Percentiles rank a stretch among this genome's conserved stretches.
These are phyloP conservation scores for Aspergillus jensenii DNA, from an alignment of 2,329 filamentous ascomycete species.

Conservation along the genomic window DNA sequence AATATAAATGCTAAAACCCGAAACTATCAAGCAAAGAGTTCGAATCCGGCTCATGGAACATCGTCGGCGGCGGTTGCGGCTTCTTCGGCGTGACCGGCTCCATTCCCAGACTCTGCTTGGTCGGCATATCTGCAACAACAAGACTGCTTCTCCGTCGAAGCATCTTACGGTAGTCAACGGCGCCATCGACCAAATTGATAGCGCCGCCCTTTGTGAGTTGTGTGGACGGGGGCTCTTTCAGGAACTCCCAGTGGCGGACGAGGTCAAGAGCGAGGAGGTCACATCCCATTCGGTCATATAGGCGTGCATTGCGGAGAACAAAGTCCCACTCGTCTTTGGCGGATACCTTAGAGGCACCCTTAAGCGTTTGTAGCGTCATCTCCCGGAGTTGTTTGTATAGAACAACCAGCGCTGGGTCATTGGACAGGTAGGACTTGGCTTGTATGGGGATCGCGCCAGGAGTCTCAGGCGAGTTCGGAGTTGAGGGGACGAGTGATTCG, in stretches of 20 bases:
- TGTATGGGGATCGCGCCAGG: constrained; percentile 60
- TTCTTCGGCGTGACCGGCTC: constrained; percentile 35
- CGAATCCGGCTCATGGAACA: constrained; percentile 90
- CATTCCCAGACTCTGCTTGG: constrained; percentile 43
- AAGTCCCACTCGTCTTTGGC: constrained; percentile 84
- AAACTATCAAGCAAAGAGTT: constrained; percentile 88
- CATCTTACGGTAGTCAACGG: constrained; percentile 64
- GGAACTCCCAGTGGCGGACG: constrained; percentile 55
- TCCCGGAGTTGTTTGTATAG: constrained; percentile 84
- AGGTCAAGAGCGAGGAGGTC: constrained; percentile 85
- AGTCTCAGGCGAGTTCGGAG: constrained; percentile 57
- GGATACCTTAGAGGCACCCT: constrained; percentile 78
- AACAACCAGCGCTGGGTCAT: constrained; percentile 85
- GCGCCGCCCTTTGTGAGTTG: constrained; percentile 39
- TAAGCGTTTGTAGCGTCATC: constrained; percentile 77
- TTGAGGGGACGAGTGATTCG: constrained; percentile 60
- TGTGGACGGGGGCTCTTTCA: constrained; percentile 22
- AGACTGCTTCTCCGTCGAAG: constrained; percentile 72
- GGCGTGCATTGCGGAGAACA: constrained; percentile 76
- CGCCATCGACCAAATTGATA: constrained; percentile 27
- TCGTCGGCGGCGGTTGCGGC: constrained; percentile 65
- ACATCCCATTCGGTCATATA: constrained; percentile 91
- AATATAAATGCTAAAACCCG: constrained; percentile 63
- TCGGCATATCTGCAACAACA: constrained; percentile 69
- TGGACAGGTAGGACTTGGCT: constrained; percentile 78